Evolutionary conservation across 805 yeast species (phyloP), one percentile per base, ranked within the genome.

Genomic region (Sugiyamaella valdiviana): DNA sequence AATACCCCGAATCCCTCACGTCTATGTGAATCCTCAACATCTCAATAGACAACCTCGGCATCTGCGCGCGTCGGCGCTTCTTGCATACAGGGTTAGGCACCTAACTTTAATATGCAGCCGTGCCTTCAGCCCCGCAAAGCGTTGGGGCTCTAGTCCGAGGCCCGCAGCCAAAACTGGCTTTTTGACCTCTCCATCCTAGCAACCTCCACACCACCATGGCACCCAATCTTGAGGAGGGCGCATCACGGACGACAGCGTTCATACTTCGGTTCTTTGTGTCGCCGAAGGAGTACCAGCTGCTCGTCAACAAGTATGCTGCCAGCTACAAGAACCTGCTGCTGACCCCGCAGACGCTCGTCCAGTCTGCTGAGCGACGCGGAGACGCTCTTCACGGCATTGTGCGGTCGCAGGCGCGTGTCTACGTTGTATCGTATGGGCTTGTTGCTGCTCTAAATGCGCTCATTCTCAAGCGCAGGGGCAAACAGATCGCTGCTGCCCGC

Each of bases 381-480:
- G 51, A 51, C 51, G 36, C 24, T 22, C n/a, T 50, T 40, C 59
- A 54, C 40, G 49, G 46, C n/a, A 39, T 52, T 21, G 54, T 54
- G 41, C 51, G 61, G 16, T 49, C 52, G 35, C 58, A 57, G 42
- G 43, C 49, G 19, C 52, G 62, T 39, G 52, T 60, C 20, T 55
- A 51, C 39, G 44, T 49, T 16, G 51, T 45, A 22, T 45, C 55
- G 2, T 57, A 52, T 38, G 56, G 48, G 2, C 41, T 51, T 16
- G 41, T 54, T 16, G 53, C 46, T 17, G 32, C 52, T 23, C 36
- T 48, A 23, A 46, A 50, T 44, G 48, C 43, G n/a, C 41, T 41
- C 6, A 35, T 43, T 4, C 43, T 42, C 23, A 46, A 51, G 19
- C 51, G 51, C 12, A 29, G 51, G n/a, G 49, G 49, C 6, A 26